phyloP scores from a whole-genome alignment of 495 filamentous ascomycete genomes.

The Neurospora tetrasperma region DNA sequence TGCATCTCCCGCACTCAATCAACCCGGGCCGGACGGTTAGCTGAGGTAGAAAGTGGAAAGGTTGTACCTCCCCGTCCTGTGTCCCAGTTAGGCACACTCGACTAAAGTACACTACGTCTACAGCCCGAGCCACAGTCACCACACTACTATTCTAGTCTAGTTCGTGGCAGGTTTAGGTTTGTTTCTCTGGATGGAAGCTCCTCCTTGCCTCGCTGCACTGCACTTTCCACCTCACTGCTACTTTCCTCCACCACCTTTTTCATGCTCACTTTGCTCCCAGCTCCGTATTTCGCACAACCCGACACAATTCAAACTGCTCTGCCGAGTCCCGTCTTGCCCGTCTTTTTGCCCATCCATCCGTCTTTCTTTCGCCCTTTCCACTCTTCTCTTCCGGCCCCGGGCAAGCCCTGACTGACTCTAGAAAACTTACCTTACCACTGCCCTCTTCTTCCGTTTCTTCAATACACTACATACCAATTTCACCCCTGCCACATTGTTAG shows the following conservation, averaged over 20 bases:
- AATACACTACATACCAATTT: neutral
- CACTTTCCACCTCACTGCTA: neutral
- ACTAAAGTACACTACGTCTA: no score
- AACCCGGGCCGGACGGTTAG: neutral
- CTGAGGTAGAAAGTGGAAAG: no score
- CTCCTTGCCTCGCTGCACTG: neutral
- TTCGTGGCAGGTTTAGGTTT: neutral
- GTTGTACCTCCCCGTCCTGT: no score
- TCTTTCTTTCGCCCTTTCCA: neutral
- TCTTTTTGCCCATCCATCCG: neutral
- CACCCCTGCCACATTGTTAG: neutral
- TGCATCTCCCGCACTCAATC: neutral
- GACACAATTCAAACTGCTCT: neutral
- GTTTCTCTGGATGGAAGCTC: neutral
- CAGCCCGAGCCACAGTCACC: neutral
- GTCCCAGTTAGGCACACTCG: no score
- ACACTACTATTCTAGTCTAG: neutral
- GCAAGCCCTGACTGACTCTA: neutral
- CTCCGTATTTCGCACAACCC: neutral
- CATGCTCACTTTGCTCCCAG: neutral
- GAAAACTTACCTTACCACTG: neutral
- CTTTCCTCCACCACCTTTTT: neutral
- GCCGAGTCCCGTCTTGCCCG: neutral
- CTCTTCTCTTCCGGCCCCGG: neutral
- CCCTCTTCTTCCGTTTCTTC: neutral